phyloP scores from a whole-genome alignment of 768 basidiomycete genomes.

The Tylopilus plumbeoviolaceoides region DNA sequence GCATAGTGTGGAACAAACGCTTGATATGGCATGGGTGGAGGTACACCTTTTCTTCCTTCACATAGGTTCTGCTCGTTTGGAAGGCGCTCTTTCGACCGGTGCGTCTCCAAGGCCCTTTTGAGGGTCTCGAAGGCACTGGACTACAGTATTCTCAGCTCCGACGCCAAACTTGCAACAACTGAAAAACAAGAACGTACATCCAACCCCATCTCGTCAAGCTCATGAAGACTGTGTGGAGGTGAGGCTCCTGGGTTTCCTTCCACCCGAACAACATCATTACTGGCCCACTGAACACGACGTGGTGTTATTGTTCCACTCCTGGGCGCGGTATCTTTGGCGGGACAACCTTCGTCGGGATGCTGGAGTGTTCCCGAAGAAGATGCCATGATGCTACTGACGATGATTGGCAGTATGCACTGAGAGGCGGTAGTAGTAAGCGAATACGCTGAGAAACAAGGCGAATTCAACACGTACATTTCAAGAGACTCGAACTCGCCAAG shows the following conservation, averaged over 20 bases:
- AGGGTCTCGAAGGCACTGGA: constrained; percentile 46
- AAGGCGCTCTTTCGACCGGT: constrained; percentile 31
- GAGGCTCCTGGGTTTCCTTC: neutral
- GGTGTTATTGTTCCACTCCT: constrained; percentile 40
- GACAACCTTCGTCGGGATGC: constrained; percentile 9
- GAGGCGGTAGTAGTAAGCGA: neutral
- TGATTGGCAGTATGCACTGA: neutral
- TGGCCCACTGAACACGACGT: constrained; percentile 52
- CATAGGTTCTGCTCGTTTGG: neutral
- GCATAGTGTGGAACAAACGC: constrained; percentile 12
- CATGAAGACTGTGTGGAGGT: constrained; percentile 28
- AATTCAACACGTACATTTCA: constrained; percentile 5
- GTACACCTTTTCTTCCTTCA: neutral
- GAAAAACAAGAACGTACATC: constrained; percentile 39
- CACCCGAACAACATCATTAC: constrained; percentile 21
- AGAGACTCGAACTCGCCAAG: too few species aligned
- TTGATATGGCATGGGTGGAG: constrained; percentile 4
- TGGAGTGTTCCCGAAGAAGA: neutral
- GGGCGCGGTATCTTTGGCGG: constrained; percentile 16
- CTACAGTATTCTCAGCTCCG: constrained; percentile 27
- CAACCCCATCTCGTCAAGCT: constrained; percentile 50
- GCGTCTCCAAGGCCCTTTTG: constrained; percentile 49
- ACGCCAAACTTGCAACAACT: neutral
- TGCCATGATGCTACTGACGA: constrained; percentile 16
- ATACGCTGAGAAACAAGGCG: too few species aligned